Conservation (phyloP, 352 stramenopile genomes). For the Elongisporangium undulatum region DNA sequence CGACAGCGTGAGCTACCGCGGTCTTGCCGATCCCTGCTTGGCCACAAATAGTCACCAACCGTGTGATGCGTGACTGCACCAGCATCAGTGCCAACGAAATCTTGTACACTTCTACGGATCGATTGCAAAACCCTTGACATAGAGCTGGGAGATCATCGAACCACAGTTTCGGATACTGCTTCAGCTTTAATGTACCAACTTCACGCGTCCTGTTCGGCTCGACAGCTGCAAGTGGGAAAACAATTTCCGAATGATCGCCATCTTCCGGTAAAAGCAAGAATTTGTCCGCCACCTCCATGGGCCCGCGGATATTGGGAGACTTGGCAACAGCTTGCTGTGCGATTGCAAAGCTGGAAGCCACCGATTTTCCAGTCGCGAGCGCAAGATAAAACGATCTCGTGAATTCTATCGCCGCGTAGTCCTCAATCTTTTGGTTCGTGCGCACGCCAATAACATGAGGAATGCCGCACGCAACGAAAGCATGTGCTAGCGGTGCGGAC, state of each 20-base stretch:
- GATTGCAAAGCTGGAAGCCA: constrained; percentile 67
- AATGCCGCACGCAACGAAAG: constrained; percentile 88
- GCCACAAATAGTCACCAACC: constrained; percentile 68
- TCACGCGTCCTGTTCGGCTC: constrained; percentile 35
- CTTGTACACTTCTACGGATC: constrained; percentile 77
- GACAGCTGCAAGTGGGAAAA: constrained; percentile 65
- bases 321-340: constrained; percentile 71
- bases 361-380: constrained; percentile 68
- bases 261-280: constrained; percentile 74
- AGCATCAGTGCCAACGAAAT: constrained; percentile 76
- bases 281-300: constrained; percentile 65
- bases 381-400: constrained; percentile 80
- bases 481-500: constrained; percentile 67
- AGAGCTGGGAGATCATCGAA: constrained; percentile 72
- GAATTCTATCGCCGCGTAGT: constrained; percentile 84
- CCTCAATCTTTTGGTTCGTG: constrained; percentile 82
- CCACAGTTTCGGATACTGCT: constrained; percentile 73
- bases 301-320: constrained; percentile 70
- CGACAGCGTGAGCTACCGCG: constrained; percentile 61
- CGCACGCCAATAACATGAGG: constrained; percentile 90
- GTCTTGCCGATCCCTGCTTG: constrained; percentile 80
- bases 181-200: constrained; percentile 42
- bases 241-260: constrained; percentile 76
- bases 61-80: constrained; percentile 70
- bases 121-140: constrained; percentile 81